Evolutionary conservation across 208 protist species (phyloP).

Genomic region (Vickermania spadyakhi): DNA sequence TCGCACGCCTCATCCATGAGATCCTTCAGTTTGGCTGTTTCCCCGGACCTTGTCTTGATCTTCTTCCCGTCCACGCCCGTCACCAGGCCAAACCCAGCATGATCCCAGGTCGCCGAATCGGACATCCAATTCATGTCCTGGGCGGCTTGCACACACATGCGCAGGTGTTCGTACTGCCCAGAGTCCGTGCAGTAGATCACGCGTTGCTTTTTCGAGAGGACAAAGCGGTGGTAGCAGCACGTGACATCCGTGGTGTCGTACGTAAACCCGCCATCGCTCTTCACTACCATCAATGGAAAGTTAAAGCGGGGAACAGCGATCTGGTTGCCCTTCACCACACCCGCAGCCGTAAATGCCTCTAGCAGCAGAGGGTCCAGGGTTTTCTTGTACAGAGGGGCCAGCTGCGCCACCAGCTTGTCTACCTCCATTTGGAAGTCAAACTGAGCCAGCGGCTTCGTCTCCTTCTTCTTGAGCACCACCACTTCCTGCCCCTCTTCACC

Average conservation of each 20-base stretch:
- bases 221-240: conserved; percentile 85
- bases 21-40: conserved; percentile 92
- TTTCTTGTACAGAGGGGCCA: conserved; percentile 69
- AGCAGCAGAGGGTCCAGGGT: conserved; percentile 57
- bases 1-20: conserved; percentile 93
- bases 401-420: conserved; percentile 71
- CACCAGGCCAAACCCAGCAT: conserved; percentile 92
- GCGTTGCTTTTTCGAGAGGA: conserved; percentile 80
- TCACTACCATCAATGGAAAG: conserved; percentile 92
- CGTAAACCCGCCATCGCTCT: conserved; percentile 93
- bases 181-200: conserved; percentile 95
- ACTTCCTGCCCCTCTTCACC: conserved; percentile 65
- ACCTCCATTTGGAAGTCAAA: conserved; percentile 79
- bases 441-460: conserved; percentile 73
- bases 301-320: conserved; percentile 83
- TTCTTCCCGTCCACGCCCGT: conserved; percentile 90
- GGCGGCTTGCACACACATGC: conserved; percentile 78
- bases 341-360: conserved; percentile 62
- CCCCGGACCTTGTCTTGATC: conserved; percentile 95
- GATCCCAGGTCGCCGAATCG: conserved; percentile 65
- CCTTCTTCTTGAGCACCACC: conserved; percentile 82
- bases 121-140: conserved; percentile 88
- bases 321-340: conserved; percentile 50
- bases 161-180: conserved; percentile 93
- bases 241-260: conserved; percentile 94